Conservation (phyloP, 2,329 filamentous ascomycete species). For the Lachnellula cervina region DNA sequence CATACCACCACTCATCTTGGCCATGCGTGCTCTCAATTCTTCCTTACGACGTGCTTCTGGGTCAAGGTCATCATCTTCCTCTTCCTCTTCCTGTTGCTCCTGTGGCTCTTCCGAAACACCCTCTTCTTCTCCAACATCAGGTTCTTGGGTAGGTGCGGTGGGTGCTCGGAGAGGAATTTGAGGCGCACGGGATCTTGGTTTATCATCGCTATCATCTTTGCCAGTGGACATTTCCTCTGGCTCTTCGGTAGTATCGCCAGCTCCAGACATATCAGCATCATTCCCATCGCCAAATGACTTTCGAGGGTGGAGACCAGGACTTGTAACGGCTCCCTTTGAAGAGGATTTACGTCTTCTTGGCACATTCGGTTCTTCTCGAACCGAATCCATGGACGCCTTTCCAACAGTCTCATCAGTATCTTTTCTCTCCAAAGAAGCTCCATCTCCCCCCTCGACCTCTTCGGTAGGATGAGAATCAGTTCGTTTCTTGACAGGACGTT, state of each 20-base stretch:
- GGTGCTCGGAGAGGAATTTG: slow-evolving; percentile 36
- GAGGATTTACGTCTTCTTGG: slow-evolving; percentile 50
- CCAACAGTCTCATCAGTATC: slow-evolving; percentile 44
- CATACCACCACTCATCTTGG: slow-evolving; percentile 97
- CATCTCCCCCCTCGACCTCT: slow-evolving; percentile 33
- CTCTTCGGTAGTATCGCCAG: slow-evolving; percentile 59
- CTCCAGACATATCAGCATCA: slow-evolving; percentile 61
- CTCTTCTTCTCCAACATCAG: slow-evolving; percentile 44
- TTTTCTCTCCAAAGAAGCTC: slow-evolving; percentile 40
- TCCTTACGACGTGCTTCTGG: slow-evolving; percentile 80
- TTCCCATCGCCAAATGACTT: slow-evolving; percentile 54
- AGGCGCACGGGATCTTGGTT: slow-evolving; percentile 26
- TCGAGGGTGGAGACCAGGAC: slow-evolving; percentile 17
- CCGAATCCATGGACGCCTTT: slow-evolving; percentile 47
- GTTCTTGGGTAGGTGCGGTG: slow-evolving; percentile 33
- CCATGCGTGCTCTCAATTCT: slow-evolving; percentile 91
- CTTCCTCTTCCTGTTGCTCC: slow-evolving; percentile 56
- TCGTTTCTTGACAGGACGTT: slow-evolving; percentile 67
- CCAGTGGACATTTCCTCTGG: slow-evolving; percentile 54
- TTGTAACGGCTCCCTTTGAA: slow-evolving; percentile 39
- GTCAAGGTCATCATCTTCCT: slow-evolving; percentile 80
- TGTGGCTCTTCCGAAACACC: slow-evolving; percentile 40
- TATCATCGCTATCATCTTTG: slow-evolving; percentile 70
- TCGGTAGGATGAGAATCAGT: slow-evolving; percentile 43
- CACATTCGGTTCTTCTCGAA: slow-evolving; percentile 37